Base-by-base conservation (phyloP, 768 basidiomycete species). In the Coprinellus aureogranulatus region DNA sequence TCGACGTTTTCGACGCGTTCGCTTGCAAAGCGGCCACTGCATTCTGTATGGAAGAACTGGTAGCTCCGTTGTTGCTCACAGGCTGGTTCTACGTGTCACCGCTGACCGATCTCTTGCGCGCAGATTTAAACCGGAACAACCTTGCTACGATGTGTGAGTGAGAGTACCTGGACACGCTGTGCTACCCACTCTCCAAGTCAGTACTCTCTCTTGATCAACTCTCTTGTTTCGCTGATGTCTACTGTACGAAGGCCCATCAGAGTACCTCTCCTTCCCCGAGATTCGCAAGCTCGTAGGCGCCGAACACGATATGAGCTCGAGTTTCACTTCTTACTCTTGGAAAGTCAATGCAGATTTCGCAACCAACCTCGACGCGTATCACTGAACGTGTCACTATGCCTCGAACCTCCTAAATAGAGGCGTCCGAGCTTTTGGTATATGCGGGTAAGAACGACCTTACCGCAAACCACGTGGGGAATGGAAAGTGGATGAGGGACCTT, bases 391-490 rank as follows among this genome's bases (percentile, higher is more conserved):
- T 63, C 67, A 83, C 69, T 84, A 89, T 68, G 77, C 89, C 59
- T 78, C 82, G 1, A 81, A 77, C 0, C 78, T 92, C 39, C 81
- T 93, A 18, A 90, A 92, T 58, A 82, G 88, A 18, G 85, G 84
- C 0, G 73, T 93, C 18, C 79, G 81, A 2, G 81, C 87, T 25
- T 77, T 93, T n/a, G 30, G 82, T 88, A 54, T 90, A 89, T 62
- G 85, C 84, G 1, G 88, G 88, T 5, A 77, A 77, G 25, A 84
- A 87, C 58, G 88, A 89, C 62, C 89, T 82, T 82, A 84, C 84
- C 50, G 90, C 88, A 68, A 89, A 90, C 67, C 87, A 84, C 78
- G 72, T 89, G 25, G 87, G 86, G 6, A 92, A 92, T 67, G 82
- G 86, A 62, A 75, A 79, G 27, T 92, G 90, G 89, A 83, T 84